Conservation (phyloP, 2,329 filamentous ascomycete genomes). For the Diplodia scrobiculata region DNA sequence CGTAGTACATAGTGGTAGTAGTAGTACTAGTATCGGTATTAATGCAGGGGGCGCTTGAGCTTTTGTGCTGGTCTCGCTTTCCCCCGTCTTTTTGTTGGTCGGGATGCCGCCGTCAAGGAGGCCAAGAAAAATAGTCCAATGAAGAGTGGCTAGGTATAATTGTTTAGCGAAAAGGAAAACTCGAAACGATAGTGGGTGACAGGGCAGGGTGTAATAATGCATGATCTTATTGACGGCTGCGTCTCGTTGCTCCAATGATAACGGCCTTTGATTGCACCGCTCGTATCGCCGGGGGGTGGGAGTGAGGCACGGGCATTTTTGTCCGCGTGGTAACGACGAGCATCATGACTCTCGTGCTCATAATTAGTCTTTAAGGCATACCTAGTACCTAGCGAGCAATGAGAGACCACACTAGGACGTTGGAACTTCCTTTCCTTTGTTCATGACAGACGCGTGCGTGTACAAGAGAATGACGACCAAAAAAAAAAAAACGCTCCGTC, state of each 20-base stretch:
- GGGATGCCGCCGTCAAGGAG: too few species aligned
- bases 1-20: too few species aligned
- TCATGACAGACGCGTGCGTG: not conserved
- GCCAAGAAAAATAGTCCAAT: not conserved
- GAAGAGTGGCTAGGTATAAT: not conserved
- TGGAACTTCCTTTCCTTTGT: not conserved
- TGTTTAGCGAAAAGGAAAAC: too few species aligned
- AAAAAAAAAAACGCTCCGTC: not conserved
- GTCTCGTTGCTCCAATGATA: not conserved
- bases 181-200: not conserved
- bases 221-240: not conserved
- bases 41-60: too few species aligned
- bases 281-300: not conserved
- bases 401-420: not conserved
- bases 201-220: not conserved
- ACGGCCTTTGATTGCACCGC: not conserved
- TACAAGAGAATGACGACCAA: conserved; percentile 2
- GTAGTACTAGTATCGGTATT: too few species aligned
- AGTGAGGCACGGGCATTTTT: not conserved
- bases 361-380: not conserved
- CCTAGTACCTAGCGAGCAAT: not conserved
- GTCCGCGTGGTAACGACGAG: not conserved
- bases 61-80: not conserved
- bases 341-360: not conserved
- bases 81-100: not conserved